A percentile compares a stretch with the other conserved stretches of the same genome.
Conservation (phyloP, 2,329 filamentous ascomycete species). For the Colletotrichum sublineola region DNA sequence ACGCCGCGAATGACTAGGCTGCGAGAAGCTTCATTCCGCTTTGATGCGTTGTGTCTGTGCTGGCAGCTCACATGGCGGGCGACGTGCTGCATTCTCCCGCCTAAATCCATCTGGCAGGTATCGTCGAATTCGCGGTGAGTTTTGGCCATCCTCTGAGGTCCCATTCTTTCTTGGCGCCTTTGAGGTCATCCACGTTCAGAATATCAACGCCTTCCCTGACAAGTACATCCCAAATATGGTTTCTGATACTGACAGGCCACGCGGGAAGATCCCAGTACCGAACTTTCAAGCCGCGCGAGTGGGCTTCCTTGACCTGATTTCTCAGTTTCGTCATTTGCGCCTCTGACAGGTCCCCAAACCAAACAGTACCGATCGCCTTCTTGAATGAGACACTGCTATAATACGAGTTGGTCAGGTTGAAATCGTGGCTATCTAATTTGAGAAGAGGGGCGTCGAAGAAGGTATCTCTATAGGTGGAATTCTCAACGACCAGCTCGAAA, state of each 20-base stretch:
- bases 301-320: slow-evolving; percentile 63
- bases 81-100: background rate
- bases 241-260: slow-evolving; percentile 68
- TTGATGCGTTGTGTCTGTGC: background rate
- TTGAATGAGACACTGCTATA: slow-evolving; percentile 74
- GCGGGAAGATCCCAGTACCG: slow-evolving; percentile 72
- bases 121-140: slow-evolving; percentile 19
- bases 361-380: slow-evolving; percentile 64
- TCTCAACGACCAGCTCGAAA: slow-evolving; percentile 67
- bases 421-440: slow-evolving; percentile 53
- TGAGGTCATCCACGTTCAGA: slow-evolving; percentile 72
- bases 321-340: slow-evolving; percentile 59
- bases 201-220: slow-evolving; percentile 70
- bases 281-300: slow-evolving; percentile 65
- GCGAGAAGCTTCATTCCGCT: background rate
- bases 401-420: slow-evolving; percentile 70
- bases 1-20: no score
- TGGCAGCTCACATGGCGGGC: background rate
- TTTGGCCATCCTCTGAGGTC: slow-evolving; percentile 39
- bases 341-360: slow-evolving; percentile 58
- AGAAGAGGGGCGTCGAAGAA: slow-evolving; percentile 77
- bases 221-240: slow-evolving; percentile 69
- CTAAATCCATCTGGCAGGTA: slow-evolving; percentile 1
- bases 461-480: slow-evolving; percentile 68
- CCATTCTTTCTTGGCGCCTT: slow-evolving; percentile 58